These are phyloP conservation scores for Fusarium veterinarium DNA, from an alignment of 2,329 filamentous ascomycete genomes.

Conservation along the genomic window DNA sequence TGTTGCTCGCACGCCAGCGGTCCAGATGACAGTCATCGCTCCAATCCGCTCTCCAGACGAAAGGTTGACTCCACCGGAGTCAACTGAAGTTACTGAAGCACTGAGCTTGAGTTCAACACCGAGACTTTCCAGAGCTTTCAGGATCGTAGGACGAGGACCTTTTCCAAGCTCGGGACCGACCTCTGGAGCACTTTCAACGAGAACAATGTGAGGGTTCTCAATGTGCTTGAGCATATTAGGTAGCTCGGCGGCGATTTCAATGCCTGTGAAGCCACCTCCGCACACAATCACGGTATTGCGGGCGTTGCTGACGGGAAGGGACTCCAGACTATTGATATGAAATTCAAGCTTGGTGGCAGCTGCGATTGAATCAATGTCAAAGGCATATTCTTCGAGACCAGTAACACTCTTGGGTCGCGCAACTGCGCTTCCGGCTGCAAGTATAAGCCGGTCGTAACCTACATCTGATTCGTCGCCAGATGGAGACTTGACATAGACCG, in stretches of 20 bases:
- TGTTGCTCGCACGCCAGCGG: constrained; percentile 50
- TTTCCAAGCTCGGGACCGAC: constrained; percentile 50
- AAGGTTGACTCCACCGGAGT: constrained; percentile 41
- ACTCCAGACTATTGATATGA: constrained; percentile 43
- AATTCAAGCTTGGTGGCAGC: constrained; percentile 43
- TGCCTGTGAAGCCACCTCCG: constrained; percentile 52
- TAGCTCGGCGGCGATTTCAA: constrained; percentile 48
- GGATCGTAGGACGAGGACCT: constrained; percentile 49
- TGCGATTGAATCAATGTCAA: constrained; percentile 49
- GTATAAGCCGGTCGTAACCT: constrained; percentile 49
- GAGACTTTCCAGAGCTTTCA: constrained; percentile 44
- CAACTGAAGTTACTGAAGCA: constrained; percentile 41
- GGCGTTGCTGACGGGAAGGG: constrained; percentile 33
- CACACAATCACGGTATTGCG: constrained; percentile 52
- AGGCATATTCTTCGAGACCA: constrained; percentile 49
- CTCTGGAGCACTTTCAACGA: constrained; percentile 46
- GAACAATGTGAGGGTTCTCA: constrained; percentile 27
- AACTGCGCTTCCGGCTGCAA: constrained; percentile 52
- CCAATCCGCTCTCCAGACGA: constrained; percentile 49
- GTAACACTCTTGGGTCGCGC: constrained; percentile 37
- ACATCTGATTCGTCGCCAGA: background rate
- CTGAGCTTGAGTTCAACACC: constrained; percentile 48
- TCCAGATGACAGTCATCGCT: constrained; percentile 52
- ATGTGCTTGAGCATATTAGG: constrained; percentile 40
- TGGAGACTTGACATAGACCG: constrained; percentile 14